Conservation (phyloP, 106 monocot genomes). For the Posidonia australis region DNA sequence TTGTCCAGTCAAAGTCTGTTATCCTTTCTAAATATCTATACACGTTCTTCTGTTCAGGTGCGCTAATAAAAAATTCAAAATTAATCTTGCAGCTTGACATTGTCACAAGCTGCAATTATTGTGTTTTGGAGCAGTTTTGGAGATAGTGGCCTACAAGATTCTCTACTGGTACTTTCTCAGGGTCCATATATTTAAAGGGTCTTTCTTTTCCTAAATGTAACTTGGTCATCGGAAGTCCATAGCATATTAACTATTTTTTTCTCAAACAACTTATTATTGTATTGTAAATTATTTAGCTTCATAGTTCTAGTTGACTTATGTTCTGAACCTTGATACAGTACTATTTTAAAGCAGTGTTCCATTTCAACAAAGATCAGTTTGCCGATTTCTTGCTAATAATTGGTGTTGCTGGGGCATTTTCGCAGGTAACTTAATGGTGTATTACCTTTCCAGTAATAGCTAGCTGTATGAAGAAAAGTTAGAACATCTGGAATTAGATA, state of each 20-base stretch:
- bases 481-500: no score
- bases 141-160: conserved; percentile 62
- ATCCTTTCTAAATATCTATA: neutral
- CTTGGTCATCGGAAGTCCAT: neutral
- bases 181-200: no score
- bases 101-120: conserved; percentile 56
- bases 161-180: conserved; percentile 44
- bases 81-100: conserved; percentile 39
- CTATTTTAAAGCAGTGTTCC: conserved; percentile 82
- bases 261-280: neutral
- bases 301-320: neutral
- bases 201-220: no score
- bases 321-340: conserved; percentile 36
- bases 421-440: conserved; percentile 45
- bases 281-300: neutral
- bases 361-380: conserved; percentile 82
- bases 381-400: conserved; percentile 76
- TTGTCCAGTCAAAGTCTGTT: neutral
- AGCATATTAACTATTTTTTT: neutral
- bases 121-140: conserved; percentile 55
- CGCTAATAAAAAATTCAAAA: neutral
- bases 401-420: conserved; percentile 61
- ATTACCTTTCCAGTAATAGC: no score
- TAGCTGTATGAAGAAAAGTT: no score
- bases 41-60: no score